Conservation (phyloP, 139 green algal genomes). For the Chlamydomonas sp. region DNA sequence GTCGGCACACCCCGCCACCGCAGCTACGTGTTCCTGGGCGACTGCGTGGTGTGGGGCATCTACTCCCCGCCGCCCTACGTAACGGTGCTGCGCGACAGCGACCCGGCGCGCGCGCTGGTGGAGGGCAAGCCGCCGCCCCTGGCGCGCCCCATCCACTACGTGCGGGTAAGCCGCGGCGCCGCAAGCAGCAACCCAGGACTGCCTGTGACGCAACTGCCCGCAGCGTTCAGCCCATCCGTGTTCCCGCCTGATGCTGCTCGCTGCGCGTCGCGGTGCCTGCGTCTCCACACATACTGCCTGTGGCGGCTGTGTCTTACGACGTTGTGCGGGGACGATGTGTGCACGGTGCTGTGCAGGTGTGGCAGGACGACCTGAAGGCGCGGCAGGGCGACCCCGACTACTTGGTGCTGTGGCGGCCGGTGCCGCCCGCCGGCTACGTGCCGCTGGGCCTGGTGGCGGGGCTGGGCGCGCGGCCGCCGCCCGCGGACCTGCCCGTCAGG, state of each 20-base stretch:
- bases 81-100: slow-evolving; percentile 65
- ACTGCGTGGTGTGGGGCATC: slow-evolving; percentile 66
- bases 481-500: slow-evolving; percentile 7
- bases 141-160: slow-evolving; percentile 51
- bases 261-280: too few relatives aligned
- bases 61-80: slow-evolving; percentile 67
- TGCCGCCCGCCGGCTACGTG: slow-evolving; percentile 83
- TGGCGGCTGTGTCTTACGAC: too few relatives aligned
- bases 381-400: slow-evolving; percentile 44
- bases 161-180: slow-evolving; percentile 12
- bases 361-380: slow-evolving; percentile 66
- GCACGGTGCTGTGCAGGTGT: slow-evolving; percentile 54
- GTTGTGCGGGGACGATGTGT: too few relatives aligned
- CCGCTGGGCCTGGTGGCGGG: slow-evolving; percentile 78
- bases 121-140: slow-evolving; percentile 43
- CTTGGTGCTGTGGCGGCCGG: slow-evolving; percentile 81
- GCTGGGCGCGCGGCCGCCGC: slow-evolving; percentile 13
- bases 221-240: too few relatives aligned
- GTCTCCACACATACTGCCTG: too few relatives aligned
- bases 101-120: slow-evolving; percentile 36
- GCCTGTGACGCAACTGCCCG: neutral
- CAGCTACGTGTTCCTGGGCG: slow-evolving; percentile 75
- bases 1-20: neutral
- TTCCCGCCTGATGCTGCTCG: too few relatives aligned
- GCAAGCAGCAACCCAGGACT: neutral